Percentiles rank a stretch among this genome's conserved stretches.
phyloP scores from a whole-genome alignment of 1,284 basidiomycete species.

The Ceratobasidium sp. region DNA sequence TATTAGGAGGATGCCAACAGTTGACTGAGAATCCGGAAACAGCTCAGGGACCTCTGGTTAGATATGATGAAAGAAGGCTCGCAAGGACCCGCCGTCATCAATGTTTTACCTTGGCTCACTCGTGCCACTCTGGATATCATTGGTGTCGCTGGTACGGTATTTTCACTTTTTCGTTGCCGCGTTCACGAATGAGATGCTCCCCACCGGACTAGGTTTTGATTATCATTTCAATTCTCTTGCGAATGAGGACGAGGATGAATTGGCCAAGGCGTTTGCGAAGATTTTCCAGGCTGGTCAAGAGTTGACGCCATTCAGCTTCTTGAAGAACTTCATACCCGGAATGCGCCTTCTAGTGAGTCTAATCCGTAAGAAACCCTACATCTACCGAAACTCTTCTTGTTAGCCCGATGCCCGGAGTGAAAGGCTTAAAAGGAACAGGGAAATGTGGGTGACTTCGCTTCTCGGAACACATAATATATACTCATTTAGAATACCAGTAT shows the following conservation, averaged over 20 bases:
- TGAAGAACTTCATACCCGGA: constrained; percentile 8
- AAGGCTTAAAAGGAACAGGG: constrained; percentile 20
- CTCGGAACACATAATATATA: constrained; percentile 51
- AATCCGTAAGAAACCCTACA: neutral
- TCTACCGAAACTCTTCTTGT: constrained; percentile 48
- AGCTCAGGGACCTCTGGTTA: constrained; percentile 40
- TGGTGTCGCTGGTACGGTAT: constrained; percentile 42
- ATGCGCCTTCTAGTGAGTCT: constrained; percentile 1
- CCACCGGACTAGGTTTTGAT: constrained; percentile 57
- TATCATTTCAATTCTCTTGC: constrained; percentile 57
- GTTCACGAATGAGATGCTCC: constrained; percentile 13
- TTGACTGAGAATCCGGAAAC: neutral
- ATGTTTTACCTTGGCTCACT: constrained; percentile 46
- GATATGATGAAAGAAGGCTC: constrained; percentile 11
- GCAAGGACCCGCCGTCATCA: constrained; percentile 2
- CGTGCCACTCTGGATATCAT: constrained; percentile 48
- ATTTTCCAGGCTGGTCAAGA: constrained; percentile 38
- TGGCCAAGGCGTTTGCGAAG: constrained; percentile 8
- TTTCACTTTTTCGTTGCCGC: constrained; percentile 54
- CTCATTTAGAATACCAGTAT: constrained; percentile 51
- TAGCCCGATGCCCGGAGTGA: constrained; percentile 11
- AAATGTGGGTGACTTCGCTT: constrained; percentile 37
- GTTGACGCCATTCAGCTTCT: constrained; percentile 50
- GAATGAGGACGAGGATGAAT: neutral
- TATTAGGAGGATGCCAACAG: neutral